These are phyloP conservation scores for Centaurea solstitialis DNA, from an alignment of 129 eudicot species.

Conservation along the genomic window DNA sequence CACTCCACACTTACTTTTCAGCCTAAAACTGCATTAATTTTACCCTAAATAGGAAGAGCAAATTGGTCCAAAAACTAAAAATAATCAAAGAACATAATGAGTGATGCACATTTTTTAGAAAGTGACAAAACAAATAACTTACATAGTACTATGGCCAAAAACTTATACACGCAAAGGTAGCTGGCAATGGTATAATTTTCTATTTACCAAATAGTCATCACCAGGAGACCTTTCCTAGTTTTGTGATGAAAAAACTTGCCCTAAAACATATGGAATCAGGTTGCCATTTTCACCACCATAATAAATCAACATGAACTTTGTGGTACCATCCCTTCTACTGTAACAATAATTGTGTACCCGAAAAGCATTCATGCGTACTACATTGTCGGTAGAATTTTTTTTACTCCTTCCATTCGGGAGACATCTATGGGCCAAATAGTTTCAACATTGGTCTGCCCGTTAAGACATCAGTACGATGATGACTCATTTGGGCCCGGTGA, in stretches of 20 bases:
- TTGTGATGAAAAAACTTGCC: slow-evolving; percentile 14
- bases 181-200: background rate
- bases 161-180: slow-evolving; percentile 11
- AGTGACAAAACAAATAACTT: background rate
- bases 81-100: background rate
- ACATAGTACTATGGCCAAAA: background rate
- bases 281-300: slow-evolving; percentile 7
- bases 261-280: background rate
- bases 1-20: background rate
- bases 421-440: background rate
- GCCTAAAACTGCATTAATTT: background rate
- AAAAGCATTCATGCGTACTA: slow-evolving; percentile 18
- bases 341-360: slow-evolving; percentile 20
- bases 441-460: background rate
- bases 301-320: slow-evolving; percentile 6
- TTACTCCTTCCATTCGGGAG: background rate
- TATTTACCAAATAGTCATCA: background rate
- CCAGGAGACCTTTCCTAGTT: slow-evolving; percentile 16
- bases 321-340: slow-evolving; percentile 1
- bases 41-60: background rate
- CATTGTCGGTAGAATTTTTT: slow-evolving; percentile 17
- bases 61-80: background rate
- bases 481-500: background rate
- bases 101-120: background rate
- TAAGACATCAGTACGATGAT: background rate